A percentile compares a stretch with the other conserved stretches of the same genome.
Conservation (phyloP, 164 flowering plant species). For the Akebia trifoliata region DNA sequence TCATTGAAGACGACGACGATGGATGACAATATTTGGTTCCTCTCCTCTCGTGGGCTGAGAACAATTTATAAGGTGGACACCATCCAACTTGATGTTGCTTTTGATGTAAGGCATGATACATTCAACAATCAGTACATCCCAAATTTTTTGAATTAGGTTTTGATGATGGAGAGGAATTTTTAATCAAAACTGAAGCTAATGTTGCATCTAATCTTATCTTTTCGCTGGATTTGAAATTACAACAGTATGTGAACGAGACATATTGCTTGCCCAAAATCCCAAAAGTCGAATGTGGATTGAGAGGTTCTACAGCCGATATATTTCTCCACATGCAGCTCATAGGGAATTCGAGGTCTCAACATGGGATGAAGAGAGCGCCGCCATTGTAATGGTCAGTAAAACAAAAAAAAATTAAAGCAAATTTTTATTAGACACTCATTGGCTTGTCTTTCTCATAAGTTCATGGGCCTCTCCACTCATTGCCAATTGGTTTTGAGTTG, state of each 20-base stretch:
- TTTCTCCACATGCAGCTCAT: constrained; percentile 48
- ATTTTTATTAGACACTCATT: no score
- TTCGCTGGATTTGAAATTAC: constrained; percentile 40
- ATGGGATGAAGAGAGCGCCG: constrained; percentile 52
- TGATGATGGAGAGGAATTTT: no score
- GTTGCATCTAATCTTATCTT: constrained; percentile 13
- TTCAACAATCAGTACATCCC: no score
- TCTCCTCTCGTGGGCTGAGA: neutral
- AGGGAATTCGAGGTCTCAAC: constrained; percentile 40
- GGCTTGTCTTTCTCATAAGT: no score
- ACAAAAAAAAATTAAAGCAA: neutral
- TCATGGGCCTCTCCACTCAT: no score
- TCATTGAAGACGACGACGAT: neutral
- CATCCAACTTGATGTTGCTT: constrained; percentile 1
- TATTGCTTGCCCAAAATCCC: constrained; percentile 40
- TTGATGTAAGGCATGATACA: constrained; percentile 4
- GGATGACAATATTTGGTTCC: neutral
- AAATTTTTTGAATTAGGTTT: no score
- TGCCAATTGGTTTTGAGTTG: neutral
- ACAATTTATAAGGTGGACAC: neutral
- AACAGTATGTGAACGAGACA: constrained; percentile 39
- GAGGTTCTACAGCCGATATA: constrained; percentile 47
- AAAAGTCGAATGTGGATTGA: constrained; percentile 34
- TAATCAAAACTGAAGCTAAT: no score
- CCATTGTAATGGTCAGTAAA: constrained; percentile 36